Percentiles rank a stretch among this genome's conserved stretches.
Conservation (phyloP, 1,139 yeast species). For the Nakaseomyces kungkrabaensis region DNA sequence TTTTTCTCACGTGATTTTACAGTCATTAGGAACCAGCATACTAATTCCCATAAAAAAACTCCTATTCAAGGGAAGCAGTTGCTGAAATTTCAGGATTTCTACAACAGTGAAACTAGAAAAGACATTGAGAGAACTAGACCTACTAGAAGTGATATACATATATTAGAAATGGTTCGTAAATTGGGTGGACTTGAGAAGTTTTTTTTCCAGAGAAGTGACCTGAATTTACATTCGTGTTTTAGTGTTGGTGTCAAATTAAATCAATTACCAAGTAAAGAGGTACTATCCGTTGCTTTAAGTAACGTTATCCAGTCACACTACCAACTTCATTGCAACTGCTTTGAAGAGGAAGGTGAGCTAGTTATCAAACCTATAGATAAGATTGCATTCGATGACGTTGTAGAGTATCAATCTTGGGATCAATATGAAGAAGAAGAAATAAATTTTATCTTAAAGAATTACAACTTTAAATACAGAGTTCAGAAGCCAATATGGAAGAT, state of each 20-base stretch:
- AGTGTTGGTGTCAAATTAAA: slow-evolving; percentile 17
- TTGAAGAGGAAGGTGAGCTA: slow-evolving; percentile 5
- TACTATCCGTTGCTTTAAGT: slow-evolving; percentile 10
- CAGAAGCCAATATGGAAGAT: slow-evolving; percentile 23
- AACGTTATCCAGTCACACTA: slow-evolving; percentile 11
- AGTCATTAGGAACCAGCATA: no score
- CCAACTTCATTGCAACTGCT: slow-evolving; percentile 16
- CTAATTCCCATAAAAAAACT: no score
- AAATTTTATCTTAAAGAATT: slow-evolving; percentile 16
- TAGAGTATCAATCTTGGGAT: slow-evolving; percentile 14
- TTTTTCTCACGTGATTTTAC: no score
- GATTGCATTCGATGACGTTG: slow-evolving; percentile 15
- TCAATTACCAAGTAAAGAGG: slow-evolving; percentile 11
- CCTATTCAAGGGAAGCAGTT: no score
- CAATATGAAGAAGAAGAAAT: slow-evolving; percentile 10
- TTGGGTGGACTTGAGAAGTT: slow-evolving; percentile 19
- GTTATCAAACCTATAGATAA: slow-evolving; percentile 6
- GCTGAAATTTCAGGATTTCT: no score
- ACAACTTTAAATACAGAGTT: slow-evolving; percentile 12
- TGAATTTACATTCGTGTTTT: slow-evolving; percentile 22
- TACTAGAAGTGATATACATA: background rate
- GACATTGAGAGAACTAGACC: no score
- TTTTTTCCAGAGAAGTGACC: slow-evolving; percentile 18
- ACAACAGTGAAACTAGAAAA: no score
- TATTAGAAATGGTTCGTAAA: slow-evolving; percentile 4